Conservation (phyloP, 2,329 filamentous ascomycete genomes). For the Arachnopeziza araneosa region DNA sequence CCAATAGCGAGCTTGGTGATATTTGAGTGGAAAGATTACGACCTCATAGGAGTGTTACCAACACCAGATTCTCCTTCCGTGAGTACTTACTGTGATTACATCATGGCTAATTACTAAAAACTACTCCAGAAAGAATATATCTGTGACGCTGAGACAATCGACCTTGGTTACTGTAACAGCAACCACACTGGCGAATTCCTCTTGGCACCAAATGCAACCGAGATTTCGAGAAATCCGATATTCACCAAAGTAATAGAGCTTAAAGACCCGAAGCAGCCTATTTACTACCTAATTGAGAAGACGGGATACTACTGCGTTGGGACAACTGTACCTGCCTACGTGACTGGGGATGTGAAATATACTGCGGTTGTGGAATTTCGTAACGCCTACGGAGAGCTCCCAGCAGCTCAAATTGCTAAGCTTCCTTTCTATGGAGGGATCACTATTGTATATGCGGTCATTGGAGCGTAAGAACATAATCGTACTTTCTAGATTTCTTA, state of each 20-base stretch:
- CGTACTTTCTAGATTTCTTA: background rate
- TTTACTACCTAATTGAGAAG: constrained; percentile 80
- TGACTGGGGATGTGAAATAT: constrained; percentile 57
- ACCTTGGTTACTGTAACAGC: constrained; percentile 64
- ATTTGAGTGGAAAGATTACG: constrained; percentile 88
- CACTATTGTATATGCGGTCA: constrained; percentile 86
- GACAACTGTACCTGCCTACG: constrained; percentile 57
- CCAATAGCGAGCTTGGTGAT: constrained; percentile 79
- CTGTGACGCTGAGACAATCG: constrained; percentile 68
- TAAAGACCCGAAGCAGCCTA: constrained; percentile 59
- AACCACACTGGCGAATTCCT: constrained; percentile 83
- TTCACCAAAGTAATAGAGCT: constrained; percentile 77
- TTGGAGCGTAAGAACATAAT: constrained; percentile 53
- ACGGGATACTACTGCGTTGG: constrained; percentile 96
- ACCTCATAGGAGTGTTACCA: constrained; percentile 66
- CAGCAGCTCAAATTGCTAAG: constrained; percentile 93
- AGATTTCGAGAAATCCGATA: constrained; percentile 65
- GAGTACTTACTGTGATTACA: constrained; percentile 24
- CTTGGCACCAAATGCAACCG: constrained; percentile 67
- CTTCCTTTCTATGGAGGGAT: constrained; percentile 94
- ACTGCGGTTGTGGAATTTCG: constrained; percentile 82
- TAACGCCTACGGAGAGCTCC: constrained; percentile 93
- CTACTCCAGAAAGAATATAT: constrained; percentile 56
- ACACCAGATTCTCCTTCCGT: constrained; percentile 50
- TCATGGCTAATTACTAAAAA: constrained; percentile 29